Evolutionary conservation across 164 flowering plant genomes (phyloP), one percentile per base, ranked within the genome.

Genomic region (Magnolia officinalis): DNA sequence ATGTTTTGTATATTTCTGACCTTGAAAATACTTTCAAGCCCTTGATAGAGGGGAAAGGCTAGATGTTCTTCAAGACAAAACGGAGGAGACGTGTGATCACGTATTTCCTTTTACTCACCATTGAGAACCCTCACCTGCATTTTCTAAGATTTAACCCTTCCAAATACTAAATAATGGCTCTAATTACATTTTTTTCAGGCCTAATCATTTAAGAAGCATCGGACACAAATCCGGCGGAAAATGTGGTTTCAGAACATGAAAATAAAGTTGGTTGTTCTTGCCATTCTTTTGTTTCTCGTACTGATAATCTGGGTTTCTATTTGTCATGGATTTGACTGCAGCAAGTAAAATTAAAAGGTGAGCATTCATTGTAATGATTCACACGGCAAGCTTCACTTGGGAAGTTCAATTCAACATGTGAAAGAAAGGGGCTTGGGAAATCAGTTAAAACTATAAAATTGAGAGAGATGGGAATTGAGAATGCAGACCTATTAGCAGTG

Each of bases 231-330:
- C 8, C 84, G 93, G 50, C 78, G 92, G 77, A 93, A 95, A 77
- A 85, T 95, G 95, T 95, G 98, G 98, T 91, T 83, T 68, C 92
- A 93, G 77, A 93, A 93, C 83, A 91, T 93, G 98, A 95, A 95
- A 82, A 90, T 91, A 76, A 95, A 95, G 84, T 65, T 95, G 77
- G 91, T 93, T 66, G 92, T 95, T 75, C 81, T 93, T n/a, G 97
- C 92, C 21, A 83, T 95, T 73, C 81, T 95, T 61, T 77, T 93
- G 75, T 77, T 92, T 82, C 86, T 95, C 52, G 88, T 90, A 31
- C 86, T 95, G 37, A 71, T 95, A 31, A 88, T 95, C 65, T 92
- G 94, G 94, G 79, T 93, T 70, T 92, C 96, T 2, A 72, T 93
- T 73, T 95, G 98, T 81, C 88, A 86, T 66, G 98, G 98, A 24